Base-by-base conservation (phyloP, 2,329 filamentous ascomycete genomes). In the Penicillium sp. region DNA sequence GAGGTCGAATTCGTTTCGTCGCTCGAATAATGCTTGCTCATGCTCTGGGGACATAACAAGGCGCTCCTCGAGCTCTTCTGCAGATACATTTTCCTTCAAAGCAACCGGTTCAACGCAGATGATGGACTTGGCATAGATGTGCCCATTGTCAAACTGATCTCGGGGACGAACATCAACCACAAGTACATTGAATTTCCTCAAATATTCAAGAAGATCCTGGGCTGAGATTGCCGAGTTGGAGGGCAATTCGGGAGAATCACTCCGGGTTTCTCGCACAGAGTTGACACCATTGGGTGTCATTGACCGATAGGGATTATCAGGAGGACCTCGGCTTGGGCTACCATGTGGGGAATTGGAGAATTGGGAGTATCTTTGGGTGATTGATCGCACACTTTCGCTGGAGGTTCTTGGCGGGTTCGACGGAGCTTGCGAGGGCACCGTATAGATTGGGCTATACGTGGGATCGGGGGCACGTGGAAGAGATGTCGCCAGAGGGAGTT, bases 101-200 rank as follows among this genome's bases (percentile, higher is more conserved):
- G 88, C 84, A 45, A 96, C 84, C 25, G 93, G 92, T 68, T 99
- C 95, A 59, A 99, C 85, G 73, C 95, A 99, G 45, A 99, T 91
- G 39, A 92, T 90, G 6, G 86, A 88, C 55, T 88, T 88, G 6
- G 90, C 87, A 78, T 90, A 89, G 62, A 99, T 92, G 71, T 99
- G 95, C 0, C 95, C 95, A 48, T 88, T 83, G 65, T 98, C 92
- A 69, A 91, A 99, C 9, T 90, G 85, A 53, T 90, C 85, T 26
- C 95, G 87, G 55, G 85, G 80, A 39, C 95, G 88, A 43, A 97
- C 86, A 73, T 99, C 95, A 62, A 99, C 92, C 25, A 98, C 73
- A 13, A 99, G 78, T 25, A 97, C 81, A 59, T 76, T 87, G 76
- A 77, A 92, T 59, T 69, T 83, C 64, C 68, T 80, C 72, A 96